These are phyloP conservation scores for Colletotrichum shisoi DNA, from an alignment of 2,329 filamentous ascomycete species.

Conservation along the genomic window DNA sequence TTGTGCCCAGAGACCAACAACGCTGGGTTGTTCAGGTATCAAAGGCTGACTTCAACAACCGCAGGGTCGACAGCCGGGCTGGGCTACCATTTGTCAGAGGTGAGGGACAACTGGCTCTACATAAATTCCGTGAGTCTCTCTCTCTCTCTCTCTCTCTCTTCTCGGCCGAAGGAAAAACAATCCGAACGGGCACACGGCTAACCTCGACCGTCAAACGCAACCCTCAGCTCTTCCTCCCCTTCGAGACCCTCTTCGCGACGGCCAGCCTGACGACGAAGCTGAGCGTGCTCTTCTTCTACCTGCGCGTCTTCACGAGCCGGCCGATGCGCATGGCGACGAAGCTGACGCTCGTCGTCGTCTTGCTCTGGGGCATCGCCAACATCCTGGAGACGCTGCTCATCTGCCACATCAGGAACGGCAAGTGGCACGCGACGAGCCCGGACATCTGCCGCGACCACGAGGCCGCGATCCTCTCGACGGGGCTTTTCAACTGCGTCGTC, in stretches of 20 bases:
- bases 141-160: no score
- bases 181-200: background rate
- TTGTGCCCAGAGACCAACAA: background rate
- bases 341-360: constrained; percentile 36
- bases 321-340: constrained; percentile 46
- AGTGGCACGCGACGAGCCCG: constrained; percentile 41
- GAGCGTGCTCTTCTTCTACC: constrained; percentile 54
- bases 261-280: constrained; percentile 51
- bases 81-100: constrained; percentile 40
- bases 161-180: background rate
- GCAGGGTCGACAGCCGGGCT: constrained; percentile 42
- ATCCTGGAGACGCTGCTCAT: constrained; percentile 44
- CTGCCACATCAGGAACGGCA: constrained; percentile 40
- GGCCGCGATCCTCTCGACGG: constrained; percentile 51
- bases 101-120: constrained; percentile 18
- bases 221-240: constrained; percentile 49
- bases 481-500: constrained; percentile 51
- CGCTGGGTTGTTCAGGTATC: no score
- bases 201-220: background rate
- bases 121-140: constrained; percentile 5
- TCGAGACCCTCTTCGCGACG: constrained; percentile 50
- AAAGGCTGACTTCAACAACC: background rate
- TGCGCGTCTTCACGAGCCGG: constrained; percentile 52
- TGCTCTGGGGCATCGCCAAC: constrained; percentile 44
- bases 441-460: constrained; percentile 50